Conservation (phyloP, 2,329 filamentous ascomycete genomes). For the Stagonosporopsis cucurbitacearum region DNA sequence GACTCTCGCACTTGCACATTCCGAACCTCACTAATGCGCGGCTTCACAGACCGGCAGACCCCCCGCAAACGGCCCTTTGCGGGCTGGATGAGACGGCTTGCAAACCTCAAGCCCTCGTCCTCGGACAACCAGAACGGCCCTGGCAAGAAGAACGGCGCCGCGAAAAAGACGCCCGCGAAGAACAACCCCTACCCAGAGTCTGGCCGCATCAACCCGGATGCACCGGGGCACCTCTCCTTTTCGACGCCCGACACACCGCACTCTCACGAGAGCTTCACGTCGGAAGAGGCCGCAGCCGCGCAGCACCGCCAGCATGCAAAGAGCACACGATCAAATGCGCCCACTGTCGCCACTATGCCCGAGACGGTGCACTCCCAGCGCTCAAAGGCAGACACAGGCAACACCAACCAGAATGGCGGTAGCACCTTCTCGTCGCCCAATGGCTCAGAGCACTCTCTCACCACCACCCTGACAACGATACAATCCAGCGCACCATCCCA, state of each 20-base stretch:
- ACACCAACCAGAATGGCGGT: slow-evolving; percentile 66
- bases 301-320: slow-evolving; percentile 64
- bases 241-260: slow-evolving; percentile 55
- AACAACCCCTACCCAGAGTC: slow-evolving; percentile 95
- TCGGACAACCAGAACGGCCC: slow-evolving; percentile 57
- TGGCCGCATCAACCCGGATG: slow-evolving; percentile 62
- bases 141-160: slow-evolving; percentile 50
- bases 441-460: slow-evolving; percentile 79
- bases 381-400: slow-evolving; percentile 81
- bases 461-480: slow-evolving; percentile 84
- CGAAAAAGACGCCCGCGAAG: slow-evolving; percentile 70
- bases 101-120: slow-evolving; percentile 82
- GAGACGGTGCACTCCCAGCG: slow-evolving; percentile 78
- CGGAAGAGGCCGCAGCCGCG: slow-evolving; percentile 57
- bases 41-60: slow-evolving; percentile 60
- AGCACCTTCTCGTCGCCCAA: slow-evolving; percentile 84
- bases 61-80: slow-evolving; percentile 85
- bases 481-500: slow-evolving; percentile 70
- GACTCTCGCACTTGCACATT: slow-evolving; percentile 4
- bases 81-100: slow-evolving; percentile 91
- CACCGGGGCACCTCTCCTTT: slow-evolving; percentile 54
- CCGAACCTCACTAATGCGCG: slow-evolving; percentile 29
- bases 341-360: slow-evolving; percentile 82
- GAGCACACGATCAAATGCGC: slow-evolving; percentile 75
- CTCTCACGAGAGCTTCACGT: slow-evolving; percentile 61